Base-by-base conservation (phyloP, 257 asterid species). In the Echites panduratus region DNA sequence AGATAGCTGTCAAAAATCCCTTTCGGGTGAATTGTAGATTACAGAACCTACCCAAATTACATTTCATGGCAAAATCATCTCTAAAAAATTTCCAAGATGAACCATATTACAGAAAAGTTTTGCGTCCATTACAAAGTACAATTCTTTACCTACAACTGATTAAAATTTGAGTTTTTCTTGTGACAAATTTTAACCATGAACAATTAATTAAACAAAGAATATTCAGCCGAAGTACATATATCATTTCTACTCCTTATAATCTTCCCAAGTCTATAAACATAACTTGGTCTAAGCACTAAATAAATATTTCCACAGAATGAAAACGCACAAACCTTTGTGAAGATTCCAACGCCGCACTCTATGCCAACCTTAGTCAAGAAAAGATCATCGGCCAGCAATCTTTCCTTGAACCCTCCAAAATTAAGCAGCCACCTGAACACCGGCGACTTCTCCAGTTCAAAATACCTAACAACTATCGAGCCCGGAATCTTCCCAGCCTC, bases 351-450 rank as follows among this genome's bases (percentile, higher is more conserved):
- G 54, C 98, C 98, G 76, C 98, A 93, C 73, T 93, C 98, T 68
- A 91, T 93, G n/a, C 77, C 98, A 81, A 93, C 97, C 84, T 93
- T 93, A 73, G 98, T 89, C 88, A 93, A 76, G 91, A 93, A 93
- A 45, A 93, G 96, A 85, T 93, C 98, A 81, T 91, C 98, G 2
- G 95, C 98, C 22, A 93, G 86, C 85, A 93, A 79, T 75, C 98
- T 86, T 66, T 93, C 98, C 84, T 87, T 93, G 65, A 93, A 93
- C 50, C 97, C 98, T 43, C 89, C 93, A 66, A 93, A 91, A 41
- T 61, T 75, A 62, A 93, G 90, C 87, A 93, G 41, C 98, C 97
- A 93, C 1, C 87, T 59, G 49, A 93, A 66, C 19, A 85, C 41
- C 2, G 89, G 85, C 14, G 96, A 86, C 79, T 88, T 89, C 82